Evolutionary conservation across 108 stramenopile species (phyloP).

Genomic region (Cylindrotheca closterium): DNA sequence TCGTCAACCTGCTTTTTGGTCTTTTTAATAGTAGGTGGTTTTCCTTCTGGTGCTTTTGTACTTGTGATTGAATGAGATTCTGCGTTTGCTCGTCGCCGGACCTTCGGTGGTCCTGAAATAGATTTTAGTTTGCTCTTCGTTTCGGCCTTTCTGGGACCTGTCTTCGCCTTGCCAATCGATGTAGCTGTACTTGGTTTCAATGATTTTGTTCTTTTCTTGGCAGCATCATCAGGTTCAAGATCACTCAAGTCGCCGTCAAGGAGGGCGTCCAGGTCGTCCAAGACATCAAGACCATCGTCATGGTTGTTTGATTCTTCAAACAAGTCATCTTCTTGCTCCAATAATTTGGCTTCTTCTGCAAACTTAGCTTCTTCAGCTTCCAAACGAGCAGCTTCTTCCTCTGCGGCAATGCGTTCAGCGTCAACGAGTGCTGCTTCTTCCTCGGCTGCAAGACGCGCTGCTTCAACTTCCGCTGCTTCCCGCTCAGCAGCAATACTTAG

Average conservation of each 20-base stretch:
- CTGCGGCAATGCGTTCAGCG: background rate
- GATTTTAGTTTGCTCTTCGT: too few species aligned
- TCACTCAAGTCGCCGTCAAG: background rate
- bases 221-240: background rate
- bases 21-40: too few species aligned
- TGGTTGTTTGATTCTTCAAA: too few species aligned
- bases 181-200: background rate
- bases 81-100: too few species aligned
- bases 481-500: too few species aligned
- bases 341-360: background rate
- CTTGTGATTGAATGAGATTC: too few species aligned
- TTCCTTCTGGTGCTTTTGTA: too few species aligned
- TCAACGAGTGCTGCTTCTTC: too few species aligned
- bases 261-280: background rate
- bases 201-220: background rate
- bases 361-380: background rate
- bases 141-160: background rate
- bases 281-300: too few species aligned
- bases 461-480: background rate
- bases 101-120: background rate
- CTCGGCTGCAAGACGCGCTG: background rate
- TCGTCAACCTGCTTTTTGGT: too few species aligned
- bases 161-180: background rate
- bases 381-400: too few species aligned
- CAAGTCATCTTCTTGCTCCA: background rate